Evolutionary conservation across 768 basidiomycete genomes (phyloP).

Genomic region (Hygrophoropsis aurantiaca): DNA sequence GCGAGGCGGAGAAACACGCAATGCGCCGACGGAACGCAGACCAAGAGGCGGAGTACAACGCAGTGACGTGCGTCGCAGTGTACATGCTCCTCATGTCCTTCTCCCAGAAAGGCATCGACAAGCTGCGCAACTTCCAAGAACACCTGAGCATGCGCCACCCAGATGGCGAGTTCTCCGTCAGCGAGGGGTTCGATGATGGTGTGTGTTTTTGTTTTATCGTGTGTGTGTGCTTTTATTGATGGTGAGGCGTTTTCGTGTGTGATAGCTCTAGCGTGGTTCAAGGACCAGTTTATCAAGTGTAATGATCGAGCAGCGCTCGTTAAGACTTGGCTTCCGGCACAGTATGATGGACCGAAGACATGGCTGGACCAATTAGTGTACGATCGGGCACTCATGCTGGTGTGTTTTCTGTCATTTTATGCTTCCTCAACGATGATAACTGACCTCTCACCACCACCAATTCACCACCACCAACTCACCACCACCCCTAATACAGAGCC

Average conservation of each 20-base stretch:
- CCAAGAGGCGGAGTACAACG: constrained; percentile 78
- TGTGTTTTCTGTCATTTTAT: constrained; percentile 52
- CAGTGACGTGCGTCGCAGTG: constrained; percentile 82
- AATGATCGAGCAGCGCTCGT: constrained; percentile 88
- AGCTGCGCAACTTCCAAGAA: constrained; percentile 74
- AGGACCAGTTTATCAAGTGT: constrained; percentile 90
- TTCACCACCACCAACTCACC: background rate
- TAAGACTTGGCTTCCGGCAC: constrained; percentile 83
- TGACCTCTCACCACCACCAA: background rate
- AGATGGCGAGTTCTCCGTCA: constrained; percentile 71
- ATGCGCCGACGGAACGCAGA: constrained; percentile 69
- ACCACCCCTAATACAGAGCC: constrained; percentile 66
- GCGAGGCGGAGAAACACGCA: constrained; percentile 72
- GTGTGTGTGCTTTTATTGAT: background rate
- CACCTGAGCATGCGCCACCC: constrained; percentile 80
- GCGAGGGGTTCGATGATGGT: constrained; percentile 83
- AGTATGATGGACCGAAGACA: constrained; percentile 77
- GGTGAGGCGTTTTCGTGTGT: background rate
- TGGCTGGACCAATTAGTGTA: constrained; percentile 92
- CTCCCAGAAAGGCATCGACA: constrained; percentile 89
- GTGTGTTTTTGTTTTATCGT: constrained; percentile 9
- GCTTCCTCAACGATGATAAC: background rate
- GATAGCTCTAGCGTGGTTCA: constrained; percentile 85
- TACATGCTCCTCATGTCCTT: constrained; percentile 93
- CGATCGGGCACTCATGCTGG: constrained; percentile 84